phyloP scores from a whole-genome alignment of 202 grass and related monocot species.

The Schoenoplectus tabernaemontani region DNA sequence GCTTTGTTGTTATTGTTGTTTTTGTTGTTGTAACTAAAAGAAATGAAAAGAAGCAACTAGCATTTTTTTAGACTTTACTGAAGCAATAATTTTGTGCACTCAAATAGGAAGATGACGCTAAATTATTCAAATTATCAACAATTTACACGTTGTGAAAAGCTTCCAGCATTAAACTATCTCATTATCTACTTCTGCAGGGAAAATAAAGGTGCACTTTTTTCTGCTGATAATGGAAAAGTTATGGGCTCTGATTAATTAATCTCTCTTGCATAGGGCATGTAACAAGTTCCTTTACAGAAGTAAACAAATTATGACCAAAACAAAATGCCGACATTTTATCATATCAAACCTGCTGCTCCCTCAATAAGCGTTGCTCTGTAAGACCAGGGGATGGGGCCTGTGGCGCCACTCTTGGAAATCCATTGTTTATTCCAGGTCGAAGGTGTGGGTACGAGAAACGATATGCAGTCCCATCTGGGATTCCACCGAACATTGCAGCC shows the following conservation, averaged over 20 bases:
- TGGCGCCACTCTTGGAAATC: not conserved
- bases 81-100: not conserved
- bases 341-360: constrained; percentile 74
- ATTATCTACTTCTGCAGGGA: not conserved
- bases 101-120: not conserved
- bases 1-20: too few relatives aligned
- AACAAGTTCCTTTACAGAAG: not conserved
- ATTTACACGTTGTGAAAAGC: not conserved
- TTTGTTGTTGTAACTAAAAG: too few relatives aligned
- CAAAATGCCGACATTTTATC: not conserved
- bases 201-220: not conserved
- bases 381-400: constrained; percentile 57
- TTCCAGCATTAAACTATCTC: not conserved
- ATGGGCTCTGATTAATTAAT: not conserved
- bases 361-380: constrained; percentile 73
- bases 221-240: not conserved
- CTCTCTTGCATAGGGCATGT: not conserved
- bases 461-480: constrained; percentile 61
- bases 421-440: constrained; percentile 14
- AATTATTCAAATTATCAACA: not conserved
- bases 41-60: not conserved
- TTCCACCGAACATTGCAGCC: constrained; percentile 88
- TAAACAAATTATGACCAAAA: not conserved
- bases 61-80: not conserved
- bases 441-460: constrained; percentile 47